Conservation (phyloP, 805 yeast species). For the Kluyveromyces siamensis region DNA sequence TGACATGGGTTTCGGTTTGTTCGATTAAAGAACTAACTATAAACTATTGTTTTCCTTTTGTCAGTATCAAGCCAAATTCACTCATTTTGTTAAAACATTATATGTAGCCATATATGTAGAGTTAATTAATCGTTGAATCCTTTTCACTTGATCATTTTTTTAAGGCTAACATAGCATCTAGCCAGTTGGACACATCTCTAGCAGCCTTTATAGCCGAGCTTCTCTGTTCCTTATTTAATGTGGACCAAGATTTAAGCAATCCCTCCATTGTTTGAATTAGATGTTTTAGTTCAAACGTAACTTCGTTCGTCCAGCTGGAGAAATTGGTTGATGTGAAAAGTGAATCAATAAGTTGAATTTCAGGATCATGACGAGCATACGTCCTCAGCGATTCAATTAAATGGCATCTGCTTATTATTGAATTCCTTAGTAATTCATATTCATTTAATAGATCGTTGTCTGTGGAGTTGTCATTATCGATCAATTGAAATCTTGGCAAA, state of each 20-base stretch:
- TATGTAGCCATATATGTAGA: not conserved
- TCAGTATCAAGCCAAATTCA: not conserved
- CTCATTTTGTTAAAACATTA: not conserved
- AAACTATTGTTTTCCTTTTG: not conserved
- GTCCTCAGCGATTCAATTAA: slow-evolving; percentile 8
- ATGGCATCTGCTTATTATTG: slow-evolving; percentile 12
- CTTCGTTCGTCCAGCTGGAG: not conserved
- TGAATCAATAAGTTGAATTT: slow-evolving; percentile 1
- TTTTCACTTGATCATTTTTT: not conserved
- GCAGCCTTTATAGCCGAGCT: not conserved
- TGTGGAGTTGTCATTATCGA: slow-evolving; percentile 7
- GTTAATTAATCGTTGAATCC: not conserved
- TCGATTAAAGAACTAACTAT: slow-evolving; percentile 36
- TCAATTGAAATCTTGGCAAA: slow-evolving; percentile 17
- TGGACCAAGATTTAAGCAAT: not conserved
- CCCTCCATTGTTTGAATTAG: not conserved
- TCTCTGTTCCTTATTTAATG: not conserved
- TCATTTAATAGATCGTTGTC: slow-evolving; percentile 14
- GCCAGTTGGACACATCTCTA: not conserved
- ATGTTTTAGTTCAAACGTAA: not conserved
- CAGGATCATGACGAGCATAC: not conserved
- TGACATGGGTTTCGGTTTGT: slow-evolving; percentile 77
- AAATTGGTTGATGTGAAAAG: slow-evolving; percentile 59
- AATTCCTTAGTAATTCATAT: slow-evolving; percentile 16
- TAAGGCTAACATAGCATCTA: not conserved